Evolutionary conservation across 371 early-diverging fungal genomes (phyloP).

Genomic region (Fennellomyces sp.): DNA sequence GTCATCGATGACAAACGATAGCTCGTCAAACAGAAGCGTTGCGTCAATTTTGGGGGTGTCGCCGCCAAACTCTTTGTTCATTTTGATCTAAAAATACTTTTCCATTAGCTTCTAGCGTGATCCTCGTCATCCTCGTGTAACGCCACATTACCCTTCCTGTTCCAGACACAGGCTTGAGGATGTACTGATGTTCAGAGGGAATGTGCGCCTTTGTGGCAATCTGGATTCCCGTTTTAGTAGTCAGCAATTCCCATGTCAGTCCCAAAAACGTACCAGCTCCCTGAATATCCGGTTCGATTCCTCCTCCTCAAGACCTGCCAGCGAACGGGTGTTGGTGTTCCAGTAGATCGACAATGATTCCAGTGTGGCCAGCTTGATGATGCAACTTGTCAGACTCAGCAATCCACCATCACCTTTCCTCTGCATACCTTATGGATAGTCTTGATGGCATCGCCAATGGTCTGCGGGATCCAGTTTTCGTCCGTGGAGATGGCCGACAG

Average conservation of each 20-base stretch:
- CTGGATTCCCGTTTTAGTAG: too few relatives aligned
- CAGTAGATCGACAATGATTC: slow-evolving; percentile 88
- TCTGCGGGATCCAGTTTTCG: slow-evolving; percentile 84
- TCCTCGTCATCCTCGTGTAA: neutral
- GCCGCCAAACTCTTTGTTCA: slow-evolving; percentile 71
- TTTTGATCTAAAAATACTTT: slow-evolving; percentile 32
- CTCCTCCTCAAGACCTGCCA: slow-evolving; percentile 55
- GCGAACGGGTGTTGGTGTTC: slow-evolving; percentile 79
- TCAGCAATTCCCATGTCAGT: neutral
- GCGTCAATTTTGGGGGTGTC: slow-evolving; percentile 70
- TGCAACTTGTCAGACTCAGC: neutral
- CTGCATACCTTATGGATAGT: slow-evolving; percentile 78
- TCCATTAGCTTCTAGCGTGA: slow-evolving; percentile 2
- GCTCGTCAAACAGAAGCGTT: slow-evolving; percentile 85
- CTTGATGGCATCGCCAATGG: slow-evolving; percentile 76
- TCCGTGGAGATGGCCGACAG: slow-evolving; percentile 94
- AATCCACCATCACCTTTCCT: neutral
- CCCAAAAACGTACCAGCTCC: slow-evolving; percentile 41
- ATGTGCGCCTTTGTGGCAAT: slow-evolving; percentile 64
- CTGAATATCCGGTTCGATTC: slow-evolving; percentile 60
- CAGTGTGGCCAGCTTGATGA: slow-evolving; percentile 41
- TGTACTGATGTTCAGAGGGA: slow-evolving; percentile 72
- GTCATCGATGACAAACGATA: slow-evolving; percentile 89
- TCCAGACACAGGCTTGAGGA: slow-evolving; percentile 95
- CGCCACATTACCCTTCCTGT: slow-evolving; percentile 69